Conservation (phyloP, 225 moss, liverwort and hornwort species). For the Bryum argenteum region DNA sequence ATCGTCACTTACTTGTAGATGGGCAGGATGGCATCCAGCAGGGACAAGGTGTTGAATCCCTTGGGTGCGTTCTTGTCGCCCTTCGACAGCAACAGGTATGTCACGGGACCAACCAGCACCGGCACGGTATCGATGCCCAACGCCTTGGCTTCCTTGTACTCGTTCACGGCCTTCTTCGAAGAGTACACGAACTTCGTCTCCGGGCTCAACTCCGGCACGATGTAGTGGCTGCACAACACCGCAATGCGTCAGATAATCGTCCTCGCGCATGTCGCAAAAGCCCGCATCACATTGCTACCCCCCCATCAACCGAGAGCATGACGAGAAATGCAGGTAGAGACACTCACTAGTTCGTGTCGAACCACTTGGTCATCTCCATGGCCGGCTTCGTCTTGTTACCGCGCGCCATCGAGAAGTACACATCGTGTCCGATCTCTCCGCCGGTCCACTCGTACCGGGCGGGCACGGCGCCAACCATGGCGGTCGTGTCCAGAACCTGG, state of each 20-base stretch:
- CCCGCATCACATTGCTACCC: too few species aligned
- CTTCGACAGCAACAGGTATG: constrained; percentile 77
- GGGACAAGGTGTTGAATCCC: constrained; percentile 67
- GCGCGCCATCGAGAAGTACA: constrained; percentile 69
- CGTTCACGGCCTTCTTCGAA: constrained; percentile 51
- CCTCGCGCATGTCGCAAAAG: too few species aligned
- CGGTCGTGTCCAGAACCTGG: constrained; percentile 86
- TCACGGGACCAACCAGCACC: constrained; percentile 67
- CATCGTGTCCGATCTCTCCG: constrained; percentile 61
- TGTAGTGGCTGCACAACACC: constrained; percentile 67
- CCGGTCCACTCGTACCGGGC: constrained; percentile 62
- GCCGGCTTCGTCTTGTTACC: constrained; percentile 84
- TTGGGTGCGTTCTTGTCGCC: constrained; percentile 65
- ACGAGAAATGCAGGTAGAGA: too few species aligned
- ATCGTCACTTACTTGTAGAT: constrained; percentile 61
- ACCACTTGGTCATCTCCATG: constrained; percentile 99
- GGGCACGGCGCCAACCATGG: constrained; percentile 52
- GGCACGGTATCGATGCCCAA: constrained; percentile 39
- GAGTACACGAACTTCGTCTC: constrained; percentile 80
- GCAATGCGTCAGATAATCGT: background rate
- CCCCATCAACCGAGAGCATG: background rate
- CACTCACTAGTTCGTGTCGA: constrained; percentile 95
- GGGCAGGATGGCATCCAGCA: constrained; percentile 70
- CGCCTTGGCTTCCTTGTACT: constrained; percentile 82
- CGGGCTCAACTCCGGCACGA: constrained; percentile 76